These are phyloP conservation scores for Stygiomarasmius scandens DNA, from an alignment of 1,284 basidiomycete species.

Conservation along the genomic window DNA sequence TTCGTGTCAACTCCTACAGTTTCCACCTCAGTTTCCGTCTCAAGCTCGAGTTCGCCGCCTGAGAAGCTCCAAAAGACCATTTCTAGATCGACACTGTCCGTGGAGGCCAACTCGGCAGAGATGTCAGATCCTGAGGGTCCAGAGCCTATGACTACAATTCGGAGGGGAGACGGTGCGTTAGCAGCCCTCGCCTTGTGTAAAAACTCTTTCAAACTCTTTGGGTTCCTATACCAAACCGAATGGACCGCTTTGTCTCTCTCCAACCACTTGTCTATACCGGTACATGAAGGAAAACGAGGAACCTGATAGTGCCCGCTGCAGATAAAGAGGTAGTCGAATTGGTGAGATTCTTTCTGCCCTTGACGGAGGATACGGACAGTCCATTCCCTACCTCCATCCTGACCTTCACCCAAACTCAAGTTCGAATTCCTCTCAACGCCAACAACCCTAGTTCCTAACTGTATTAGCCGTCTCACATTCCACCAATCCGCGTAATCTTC, in stretches of 20 bases:
- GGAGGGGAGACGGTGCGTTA: no score
- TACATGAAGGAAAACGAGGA: constrained; percentile 62
- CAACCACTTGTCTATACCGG: constrained; percentile 64
- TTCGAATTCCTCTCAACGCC: constrained; percentile 43
- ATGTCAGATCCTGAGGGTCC: constrained; percentile 77
- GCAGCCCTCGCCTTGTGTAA: constrained; percentile 30
- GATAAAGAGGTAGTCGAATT: constrained; percentile 66
- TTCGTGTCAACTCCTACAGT: no score
- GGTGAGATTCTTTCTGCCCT: constrained; percentile 32
- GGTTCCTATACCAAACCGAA: constrained; percentile 67
- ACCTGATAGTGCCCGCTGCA: constrained; percentile 74
- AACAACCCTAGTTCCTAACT: constrained; percentile 51
- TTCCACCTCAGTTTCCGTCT: constrained; percentile 28
- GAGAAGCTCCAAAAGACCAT: constrained; percentile 61
- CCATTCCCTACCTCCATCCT: constrained; percentile 42
- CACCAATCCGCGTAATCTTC: constrained; percentile 62
- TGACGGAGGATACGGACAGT: constrained; percentile 34
- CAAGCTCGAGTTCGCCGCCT: constrained; percentile 28
- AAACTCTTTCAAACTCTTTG: constrained; percentile 37
- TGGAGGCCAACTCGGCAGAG: constrained; percentile 52
- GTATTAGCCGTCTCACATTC: constrained; percentile 55
- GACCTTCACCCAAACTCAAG: constrained; percentile 55
- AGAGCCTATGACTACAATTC: constrained; percentile 70
- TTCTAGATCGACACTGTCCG: constrained; percentile 27
- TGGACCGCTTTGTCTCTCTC: constrained; percentile 52